Conservation (phyloP, 75 land plant species). For the Sequoia sempervirens region DNA sequence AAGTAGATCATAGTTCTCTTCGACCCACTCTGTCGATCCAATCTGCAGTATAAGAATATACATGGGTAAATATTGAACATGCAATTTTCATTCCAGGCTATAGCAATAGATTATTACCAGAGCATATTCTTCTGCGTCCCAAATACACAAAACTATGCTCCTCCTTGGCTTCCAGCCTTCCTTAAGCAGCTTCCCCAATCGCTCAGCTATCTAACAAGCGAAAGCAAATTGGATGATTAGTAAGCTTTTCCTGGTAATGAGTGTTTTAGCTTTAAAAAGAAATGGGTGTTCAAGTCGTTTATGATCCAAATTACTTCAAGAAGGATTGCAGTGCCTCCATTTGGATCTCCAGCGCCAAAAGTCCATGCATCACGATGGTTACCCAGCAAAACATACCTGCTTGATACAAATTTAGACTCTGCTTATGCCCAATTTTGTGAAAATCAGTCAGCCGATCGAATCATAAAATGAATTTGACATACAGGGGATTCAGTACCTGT, state of each 20-base stretch:
- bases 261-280: not conserved
- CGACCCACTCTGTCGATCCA: conserved; percentile 68
- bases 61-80: not conserved
- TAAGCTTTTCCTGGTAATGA: not conserved
- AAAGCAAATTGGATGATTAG: not conserved
- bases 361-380: conserved; percentile 80
- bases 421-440: not conserved
- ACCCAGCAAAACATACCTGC: conserved; percentile 62
- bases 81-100: not conserved
- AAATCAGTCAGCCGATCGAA: not conserved
- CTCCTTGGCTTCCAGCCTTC: conserved; percentile 57
- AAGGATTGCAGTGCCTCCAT: conserved; percentile 64
- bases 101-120: conserved; percentile 28
- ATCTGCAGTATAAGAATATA: conserved; percentile 21
- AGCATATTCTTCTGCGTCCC: conserved; percentile 77
- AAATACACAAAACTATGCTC: conserved; percentile 49
- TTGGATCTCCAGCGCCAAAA: conserved; percentile 68
- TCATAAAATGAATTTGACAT: not conserved
- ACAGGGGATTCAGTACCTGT: conserved; percentile 33
- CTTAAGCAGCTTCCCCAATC: conserved; percentile 26
- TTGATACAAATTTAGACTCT: not conserved
- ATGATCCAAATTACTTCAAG: conserved; percentile 33
- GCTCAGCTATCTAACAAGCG: conserved; percentile 33
- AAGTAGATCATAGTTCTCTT: conserved; percentile 45
- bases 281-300: not conserved